A percentile compares a stretch with the other conserved stretches of the same genome.
Evolutionary conservation across 2,329 filamentous ascomycete genomes (phyloP).

Genomic region (Alternaria longipes): DNA sequence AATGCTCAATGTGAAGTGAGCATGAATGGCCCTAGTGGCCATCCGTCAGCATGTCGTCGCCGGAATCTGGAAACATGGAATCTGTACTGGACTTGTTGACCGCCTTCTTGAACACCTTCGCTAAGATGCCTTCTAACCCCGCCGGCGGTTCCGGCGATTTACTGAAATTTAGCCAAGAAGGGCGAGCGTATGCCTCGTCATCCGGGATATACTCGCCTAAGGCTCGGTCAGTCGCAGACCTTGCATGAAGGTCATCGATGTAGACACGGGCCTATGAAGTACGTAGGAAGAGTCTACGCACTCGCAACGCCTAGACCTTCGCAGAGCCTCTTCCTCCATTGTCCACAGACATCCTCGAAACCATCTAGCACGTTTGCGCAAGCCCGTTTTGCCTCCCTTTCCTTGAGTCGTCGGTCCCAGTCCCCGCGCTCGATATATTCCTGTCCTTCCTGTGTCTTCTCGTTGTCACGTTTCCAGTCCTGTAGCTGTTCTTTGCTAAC

Average conservation of each 20-base stretch:
- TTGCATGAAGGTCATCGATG: not conserved
- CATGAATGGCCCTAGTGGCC: not conserved
- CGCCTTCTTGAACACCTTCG: not conserved
- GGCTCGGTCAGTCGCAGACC: not conserved
- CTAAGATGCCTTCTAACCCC: not conserved
- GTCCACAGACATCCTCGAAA: slow-evolving; percentile 89
- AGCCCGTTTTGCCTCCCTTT: slow-evolving; percentile 81
- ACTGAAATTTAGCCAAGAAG: not conserved
- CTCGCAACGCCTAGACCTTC: slow-evolving; percentile 50
- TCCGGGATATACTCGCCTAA: slow-evolving; percentile 4
- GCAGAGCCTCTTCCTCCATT: slow-evolving; percentile 80
- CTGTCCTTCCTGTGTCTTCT: slow-evolving; percentile 82
- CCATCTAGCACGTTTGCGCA: slow-evolving; percentile 90
- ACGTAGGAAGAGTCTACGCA: slow-evolving; percentile 34
- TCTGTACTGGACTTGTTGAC: slow-evolving; percentile 9
- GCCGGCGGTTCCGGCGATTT: not conserved
- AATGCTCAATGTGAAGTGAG: not conserved
- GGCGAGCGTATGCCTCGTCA: not conserved
- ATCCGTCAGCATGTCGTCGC: slow-evolving; percentile 1
- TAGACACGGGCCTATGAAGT: not conserved
- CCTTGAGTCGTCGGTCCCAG: slow-evolving; percentile 80
- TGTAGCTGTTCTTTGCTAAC: slow-evolving; percentile 85
- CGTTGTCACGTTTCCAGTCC: slow-evolving; percentile 84
- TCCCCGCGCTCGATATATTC: slow-evolving; percentile 82
- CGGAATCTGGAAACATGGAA: slow-evolving; percentile 19